phyloP scores from a whole-genome alignment of 306 rosid genomes.

The Dalbergia cultrata region DNA sequence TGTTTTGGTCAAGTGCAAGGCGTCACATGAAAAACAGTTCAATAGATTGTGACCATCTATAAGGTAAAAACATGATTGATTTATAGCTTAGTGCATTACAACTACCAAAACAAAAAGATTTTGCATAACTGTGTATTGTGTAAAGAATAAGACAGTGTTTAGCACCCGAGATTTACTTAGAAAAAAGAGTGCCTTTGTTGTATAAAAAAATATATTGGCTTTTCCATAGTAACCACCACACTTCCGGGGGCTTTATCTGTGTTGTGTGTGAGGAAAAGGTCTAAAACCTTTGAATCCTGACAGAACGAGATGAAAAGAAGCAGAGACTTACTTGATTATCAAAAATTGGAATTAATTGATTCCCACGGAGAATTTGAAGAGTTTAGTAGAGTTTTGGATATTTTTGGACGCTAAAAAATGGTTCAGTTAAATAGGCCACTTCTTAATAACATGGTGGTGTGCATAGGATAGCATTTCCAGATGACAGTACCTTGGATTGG shows the following conservation, averaged over 20 bases:
- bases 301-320: neutral
- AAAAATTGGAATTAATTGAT: neutral
- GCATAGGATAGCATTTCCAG: neutral
- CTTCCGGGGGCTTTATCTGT: neutral
- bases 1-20: neutral
- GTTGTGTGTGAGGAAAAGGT: neutral
- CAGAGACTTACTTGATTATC: constrained; percentile 5
- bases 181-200: neutral
- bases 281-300: neutral
- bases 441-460: neutral
- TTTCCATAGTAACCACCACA: neutral
- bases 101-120: neutral
- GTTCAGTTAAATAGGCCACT: constrained; percentile 17
- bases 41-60: neutral
- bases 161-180: constrained; percentile 5
- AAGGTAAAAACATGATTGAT: neutral
- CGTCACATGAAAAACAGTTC: neutral
- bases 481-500: neutral
- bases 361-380: neutral
- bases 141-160: neutral
- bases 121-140: neutral
- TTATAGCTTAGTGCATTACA: neutral
- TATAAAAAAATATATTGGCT: neutral
- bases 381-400: neutral
- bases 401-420: neutral